Base-by-base conservation (phyloP, 164 flowering plant species). In the Stephania japonica region DNA sequence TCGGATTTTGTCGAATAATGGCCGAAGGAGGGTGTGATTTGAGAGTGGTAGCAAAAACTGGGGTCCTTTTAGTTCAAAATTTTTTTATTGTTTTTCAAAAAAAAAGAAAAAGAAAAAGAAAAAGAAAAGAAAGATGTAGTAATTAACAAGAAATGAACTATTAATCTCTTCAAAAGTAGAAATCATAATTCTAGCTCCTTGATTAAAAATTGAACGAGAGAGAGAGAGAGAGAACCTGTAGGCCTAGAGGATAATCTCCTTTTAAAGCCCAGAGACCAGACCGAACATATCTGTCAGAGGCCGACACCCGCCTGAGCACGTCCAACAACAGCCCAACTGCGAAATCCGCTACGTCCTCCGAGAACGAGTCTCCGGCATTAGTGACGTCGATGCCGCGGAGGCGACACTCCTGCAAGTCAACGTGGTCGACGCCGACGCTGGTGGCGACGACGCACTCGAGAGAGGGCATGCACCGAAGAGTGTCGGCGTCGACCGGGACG, bases 331-430 rank as follows among this genome's bases (percentile, higher is more conserved):
- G 76, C 26, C 83, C 90, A 9, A 88, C 75, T 1, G 86, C 88
- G 21, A 70, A 41, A 38, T 88, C 90, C 0, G 90, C 90, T 10
- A 78, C 89, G 26, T 84, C 88, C 6, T 84, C 88, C 0, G 92
- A 79, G 65, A 82, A 69, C 7, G 81, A 78, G 6, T 80, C 82
- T 1, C 87, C 84, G 18, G 85, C 78, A 70, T 86, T 81, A 16
- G 87, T 78, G 38, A 87, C 85, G 63, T 70, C 53, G 47, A 88
- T 78, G 9, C 87, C 87, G 42, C 81, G 75, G 67, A 85, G 86
- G 73, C 65, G 62, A 73, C 92, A 87, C 75, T 77, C 83, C 9
- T 0, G 71, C 73, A 87, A n/a, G 70, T 88, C 89, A 41, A 88
- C 72, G 77, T 84, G 84, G 25, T 88, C 81, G 72, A 85, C 8